Evolutionary conservation across 495 filamentous ascomycete genomes (phyloP), one percentile per base, ranked within the genome.

Genomic region (Podospora australis): DNA sequence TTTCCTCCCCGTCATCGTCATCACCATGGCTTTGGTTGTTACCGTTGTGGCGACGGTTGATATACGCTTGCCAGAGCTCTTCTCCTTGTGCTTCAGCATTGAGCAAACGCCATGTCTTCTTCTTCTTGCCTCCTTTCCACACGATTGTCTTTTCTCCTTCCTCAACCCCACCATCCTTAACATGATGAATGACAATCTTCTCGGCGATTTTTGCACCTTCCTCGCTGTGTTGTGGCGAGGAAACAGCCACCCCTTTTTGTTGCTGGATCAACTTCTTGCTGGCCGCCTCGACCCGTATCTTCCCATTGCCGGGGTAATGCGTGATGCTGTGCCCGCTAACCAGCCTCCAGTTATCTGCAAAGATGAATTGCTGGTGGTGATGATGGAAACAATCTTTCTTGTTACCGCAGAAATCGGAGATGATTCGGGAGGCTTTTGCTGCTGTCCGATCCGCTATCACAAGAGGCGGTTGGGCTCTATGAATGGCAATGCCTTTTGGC

Each of bases 11-110:
- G 14, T 39, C 44, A 22, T 51, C 43, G 16, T 58, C 53, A 26
- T 60, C 50, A 24, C 56, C 60, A 43, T 66, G 59, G 20, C 50
- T 57, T 0, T 52, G 50, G 17, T 44, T 29, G 43, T 62, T 56
- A 2, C 39, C 52, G 24, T 55, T 55, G 6, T 56, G 58, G 22
- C 48, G 48, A 11, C 58, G 53, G 46, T 66, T 68, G 19, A 67
- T 46, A 47, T 70, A 72, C 1, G 63, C 60, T 59, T 72, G 69
- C 60, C 61, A 65, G 8, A 72, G 63, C 29, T 48, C 56, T 1
- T 36, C 19, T 4, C 67, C 65, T 28, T 55, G 48, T 13, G 46
- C 44, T 22, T 45, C 54, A 10, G 61, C 35, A 19, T 64, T 66
- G 3, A 70, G 26, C n/a, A 72, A 44, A 24, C 56, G 23, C 65